These are phyloP conservation scores for Fusarium proliferatum DNA, from an alignment of 2,329 filamentous ascomycete species.

Conservation along the genomic window DNA sequence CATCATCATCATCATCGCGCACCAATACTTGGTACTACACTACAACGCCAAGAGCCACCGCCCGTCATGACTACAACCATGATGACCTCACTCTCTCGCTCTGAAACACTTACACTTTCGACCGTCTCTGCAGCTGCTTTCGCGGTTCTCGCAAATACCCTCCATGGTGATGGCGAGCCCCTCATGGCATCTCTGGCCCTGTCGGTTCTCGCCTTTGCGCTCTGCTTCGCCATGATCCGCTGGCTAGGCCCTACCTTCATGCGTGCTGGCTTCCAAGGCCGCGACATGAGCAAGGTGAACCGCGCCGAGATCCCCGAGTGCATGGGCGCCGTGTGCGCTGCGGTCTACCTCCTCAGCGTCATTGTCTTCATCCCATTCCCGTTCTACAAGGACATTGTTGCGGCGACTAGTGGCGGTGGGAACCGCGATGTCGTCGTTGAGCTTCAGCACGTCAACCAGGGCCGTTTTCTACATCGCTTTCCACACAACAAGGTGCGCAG, in stretches of 20 bases:
- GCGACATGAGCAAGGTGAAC: conserved; percentile 79
- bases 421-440: conserved; percentile 88
- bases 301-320: conserved; percentile 88
- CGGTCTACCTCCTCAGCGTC: conserved; percentile 89
- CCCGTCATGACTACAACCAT: conserved; percentile 47
- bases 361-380: conserved; percentile 96
- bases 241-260: conserved; percentile 95
- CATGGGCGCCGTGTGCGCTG: conserved; percentile 93
- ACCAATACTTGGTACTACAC: background rate
- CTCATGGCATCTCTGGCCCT: conserved; percentile 89
- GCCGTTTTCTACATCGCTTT: conserved; percentile 88
- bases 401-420: conserved; percentile 91
- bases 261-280: conserved; percentile 86
- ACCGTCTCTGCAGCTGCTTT: conserved; percentile 75
- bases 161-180: conserved; percentile 87
- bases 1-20: background rate
- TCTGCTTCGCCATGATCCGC: conserved; percentile 85
- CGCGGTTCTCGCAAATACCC: conserved; percentile 81
- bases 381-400: conserved; percentile 98
- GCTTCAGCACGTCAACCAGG: conserved; percentile 78
- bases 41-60: conserved; percentile 5
- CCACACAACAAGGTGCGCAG: conserved; percentile 85
- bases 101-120: conserved; percentile 66
- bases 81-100: conserved; percentile 57
- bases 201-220: conserved; percentile 83